A percentile compares a stretch with the other conserved stretches of the same genome.
phyloP scores from a whole-genome alignment of 306 rosid species.

The Medicago arabica region DNA sequence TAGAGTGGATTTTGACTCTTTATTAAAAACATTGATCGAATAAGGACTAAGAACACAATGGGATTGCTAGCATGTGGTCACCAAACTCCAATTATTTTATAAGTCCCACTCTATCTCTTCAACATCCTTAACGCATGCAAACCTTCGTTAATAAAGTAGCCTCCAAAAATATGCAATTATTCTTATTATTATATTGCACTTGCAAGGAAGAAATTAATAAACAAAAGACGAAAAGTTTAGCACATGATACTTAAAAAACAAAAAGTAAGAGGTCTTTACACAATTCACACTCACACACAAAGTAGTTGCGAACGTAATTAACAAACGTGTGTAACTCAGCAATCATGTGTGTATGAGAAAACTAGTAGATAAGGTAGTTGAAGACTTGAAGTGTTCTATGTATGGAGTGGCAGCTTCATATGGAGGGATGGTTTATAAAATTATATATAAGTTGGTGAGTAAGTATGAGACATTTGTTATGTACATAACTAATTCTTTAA shows the following conservation, averaged over 20 bases:
- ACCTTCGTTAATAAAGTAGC: neutral
- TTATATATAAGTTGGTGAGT: neutral
- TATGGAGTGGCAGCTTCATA: neutral
- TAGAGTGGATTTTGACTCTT: neutral
- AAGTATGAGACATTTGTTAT: neutral
- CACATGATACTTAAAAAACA: neutral
- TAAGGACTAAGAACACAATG: neutral
- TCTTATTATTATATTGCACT: neutral
- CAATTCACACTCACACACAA: constrained; percentile 9
- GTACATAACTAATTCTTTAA: too few relatives aligned
- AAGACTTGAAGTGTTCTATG: neutral
- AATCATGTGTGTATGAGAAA: neutral
- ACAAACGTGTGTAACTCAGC: constrained; percentile 4
- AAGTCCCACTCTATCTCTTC: neutral
- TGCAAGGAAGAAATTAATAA: neutral
- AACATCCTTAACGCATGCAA: neutral
- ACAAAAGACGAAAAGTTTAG: constrained; percentile 2
- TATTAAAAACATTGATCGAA: constrained; percentile 5
- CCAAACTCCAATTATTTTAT: constrained; percentile 6
- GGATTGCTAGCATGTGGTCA: neutral
- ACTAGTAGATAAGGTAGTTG: neutral
- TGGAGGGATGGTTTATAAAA: neutral
- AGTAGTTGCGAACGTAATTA: constrained; percentile 9
- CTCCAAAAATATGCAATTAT: neutral
- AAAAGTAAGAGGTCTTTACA: neutral